Conservation (phyloP, 73 alveolate species). For the Tetrahymena thermophila region DNA sequence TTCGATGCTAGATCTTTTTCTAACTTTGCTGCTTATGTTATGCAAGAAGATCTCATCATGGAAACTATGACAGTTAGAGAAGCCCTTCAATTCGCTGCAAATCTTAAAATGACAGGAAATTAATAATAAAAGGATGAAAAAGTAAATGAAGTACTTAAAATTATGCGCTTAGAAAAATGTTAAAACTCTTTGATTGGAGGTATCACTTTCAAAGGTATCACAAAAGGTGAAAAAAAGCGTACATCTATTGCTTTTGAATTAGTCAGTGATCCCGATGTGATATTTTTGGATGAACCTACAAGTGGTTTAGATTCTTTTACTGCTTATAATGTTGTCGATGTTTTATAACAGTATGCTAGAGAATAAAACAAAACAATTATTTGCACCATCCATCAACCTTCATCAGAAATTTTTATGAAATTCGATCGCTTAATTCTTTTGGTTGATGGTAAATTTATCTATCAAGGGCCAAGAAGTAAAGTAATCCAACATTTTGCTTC, state of each 20-base stretch:
- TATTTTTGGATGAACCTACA: slow-evolving; percentile 57
- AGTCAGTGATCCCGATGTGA: slow-evolving; percentile 48
- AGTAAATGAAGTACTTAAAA: slow-evolving; percentile 13
- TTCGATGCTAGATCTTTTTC: slow-evolving; percentile 41
- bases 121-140: background rate
- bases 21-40: slow-evolving; percentile 70
- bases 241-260: slow-evolving; percentile 54
- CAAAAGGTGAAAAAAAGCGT: slow-evolving; percentile 54
- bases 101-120: slow-evolving; percentile 23
- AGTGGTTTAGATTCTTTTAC: slow-evolving; percentile 55
- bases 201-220: slow-evolving; percentile 15
- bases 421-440: slow-evolving; percentile 70
- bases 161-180: slow-evolving; percentile 30
- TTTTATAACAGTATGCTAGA: slow-evolving; percentile 8
- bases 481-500: slow-evolving; percentile 53
- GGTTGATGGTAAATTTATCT: slow-evolving; percentile 70
- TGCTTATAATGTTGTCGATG: slow-evolving; percentile 29
- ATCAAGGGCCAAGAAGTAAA: slow-evolving; percentile 56
- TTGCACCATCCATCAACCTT: slow-evolving; percentile 81
- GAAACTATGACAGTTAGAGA: slow-evolving; percentile 38
- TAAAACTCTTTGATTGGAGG: slow-evolving; percentile 37
- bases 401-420: slow-evolving; percentile 65
- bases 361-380: slow-evolving; percentile 56
- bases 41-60: slow-evolving; percentile 49
- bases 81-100: slow-evolving; percentile 48